A percentile compares a stretch with the other conserved stretches of the same genome.
These are phyloP conservation scores for Urtica urens DNA, from an alignment of 306 rosid species.

Conservation along the genomic window DNA sequence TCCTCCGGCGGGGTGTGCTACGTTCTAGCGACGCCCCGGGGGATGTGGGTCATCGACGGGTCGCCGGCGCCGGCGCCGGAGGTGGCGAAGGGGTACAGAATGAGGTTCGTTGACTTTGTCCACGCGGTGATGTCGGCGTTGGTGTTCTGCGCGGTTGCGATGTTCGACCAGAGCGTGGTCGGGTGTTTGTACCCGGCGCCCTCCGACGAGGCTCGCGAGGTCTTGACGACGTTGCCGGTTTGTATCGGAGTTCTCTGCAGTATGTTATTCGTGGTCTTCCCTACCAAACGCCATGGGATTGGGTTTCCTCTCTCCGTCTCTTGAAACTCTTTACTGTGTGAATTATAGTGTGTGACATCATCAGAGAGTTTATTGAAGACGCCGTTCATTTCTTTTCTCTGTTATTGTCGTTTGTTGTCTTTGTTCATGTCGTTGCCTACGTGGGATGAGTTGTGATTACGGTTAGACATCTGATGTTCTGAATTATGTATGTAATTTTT, in stretches of 20 bases:
- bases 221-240: constrained; percentile 44
- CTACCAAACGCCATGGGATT: constrained; percentile 68
- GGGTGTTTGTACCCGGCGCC: constrained; percentile 60
- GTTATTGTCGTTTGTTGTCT: no score
- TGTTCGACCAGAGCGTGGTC: constrained; percentile 60
- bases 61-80: constrained; percentile 16
- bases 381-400: no score
- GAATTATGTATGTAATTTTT: no score
- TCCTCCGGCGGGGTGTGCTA: constrained; percentile 49
- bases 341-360: no score
- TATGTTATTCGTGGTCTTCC: constrained; percentile 46
- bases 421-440: no score
- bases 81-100: constrained; percentile 30
- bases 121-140: constrained; percentile 56
- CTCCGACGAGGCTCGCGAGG: constrained; percentile 41
- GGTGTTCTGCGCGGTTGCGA: constrained; percentile 55
- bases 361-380: no score
- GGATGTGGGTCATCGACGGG: constrained; percentile 68
- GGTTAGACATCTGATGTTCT: no score
- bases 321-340: constrained; percentile 17
- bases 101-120: constrained; percentile 51
- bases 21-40: constrained; percentile 47
- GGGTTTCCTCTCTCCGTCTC: constrained; percentile 63
- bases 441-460: no score
- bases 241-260: constrained; percentile 60